These are phyloP conservation scores for Silene noctiflora DNA, from an alignment of 179 eudicot species.

Conservation along the genomic window DNA sequence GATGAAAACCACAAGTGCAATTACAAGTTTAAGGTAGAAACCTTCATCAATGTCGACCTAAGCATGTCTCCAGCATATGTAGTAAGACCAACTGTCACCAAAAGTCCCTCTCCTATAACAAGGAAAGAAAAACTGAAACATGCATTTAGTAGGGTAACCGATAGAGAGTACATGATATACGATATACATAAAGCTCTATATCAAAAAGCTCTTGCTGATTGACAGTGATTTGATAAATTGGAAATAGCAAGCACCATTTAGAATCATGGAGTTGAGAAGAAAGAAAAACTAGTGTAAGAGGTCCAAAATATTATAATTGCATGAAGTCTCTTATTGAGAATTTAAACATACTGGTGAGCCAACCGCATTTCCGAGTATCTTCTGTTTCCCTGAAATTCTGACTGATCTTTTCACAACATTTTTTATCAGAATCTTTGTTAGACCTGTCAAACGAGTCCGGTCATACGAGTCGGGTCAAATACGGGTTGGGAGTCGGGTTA, in stretches of 20 bases:
- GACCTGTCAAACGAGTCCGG: no score
- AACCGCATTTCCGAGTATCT: background rate
- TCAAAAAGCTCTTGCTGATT: conserved; percentile 2
- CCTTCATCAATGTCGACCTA: conserved; percentile 61
- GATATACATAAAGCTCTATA: background rate
- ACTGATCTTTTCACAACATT: background rate
- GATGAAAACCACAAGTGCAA: conserved; percentile 3
- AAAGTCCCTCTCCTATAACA: conserved; percentile 80
- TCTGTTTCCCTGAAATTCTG: background rate
- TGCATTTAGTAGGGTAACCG: background rate
- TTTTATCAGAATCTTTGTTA: background rate
- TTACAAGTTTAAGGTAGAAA: conserved; percentile 30
- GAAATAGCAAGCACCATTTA: background rate
- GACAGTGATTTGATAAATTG: background rate
- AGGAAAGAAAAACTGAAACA: conserved; percentile 22
- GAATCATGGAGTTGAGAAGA: background rate
- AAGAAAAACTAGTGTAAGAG: background rate
- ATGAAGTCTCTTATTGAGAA: background rate
- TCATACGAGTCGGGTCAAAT: no score
- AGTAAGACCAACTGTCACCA: conserved; percentile 77
- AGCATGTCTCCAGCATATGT: conserved; percentile 84
- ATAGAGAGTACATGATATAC: background rate
- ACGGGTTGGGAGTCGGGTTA: no score
- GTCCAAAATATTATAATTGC: background rate
- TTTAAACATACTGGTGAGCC: background rate